Evolutionary conservation across 1,284 basidiomycete genomes (phyloP), one percentile per base, ranked within the genome.

Genomic region (Cryptococcus sp.): DNA sequence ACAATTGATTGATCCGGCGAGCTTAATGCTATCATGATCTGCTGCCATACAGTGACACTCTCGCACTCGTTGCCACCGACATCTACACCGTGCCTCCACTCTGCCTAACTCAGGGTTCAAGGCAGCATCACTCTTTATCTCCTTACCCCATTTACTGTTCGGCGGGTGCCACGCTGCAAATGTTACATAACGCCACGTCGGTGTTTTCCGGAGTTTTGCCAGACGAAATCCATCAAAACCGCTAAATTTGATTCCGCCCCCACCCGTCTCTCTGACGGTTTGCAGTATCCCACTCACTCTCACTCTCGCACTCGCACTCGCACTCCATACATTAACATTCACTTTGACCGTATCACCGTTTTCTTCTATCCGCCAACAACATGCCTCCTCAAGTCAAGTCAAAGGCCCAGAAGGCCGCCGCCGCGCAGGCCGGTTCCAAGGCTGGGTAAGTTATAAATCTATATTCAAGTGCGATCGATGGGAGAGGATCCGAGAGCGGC

Each of bases 381-480:
- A 70, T 68, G 72, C 73, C 72, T 63, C 73, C 75, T 52, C 72
- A 78, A 67, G 74, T 78, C 53, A 78, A 78, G 72, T 68, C 68
- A 52, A 75, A 78, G 70, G 72, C 78, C 67, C 77, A 78, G 64
- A 79, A 78, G 75, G 77, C 77, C 69, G 75, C 75, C 65, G 77
- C 77, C 72, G 77, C 77, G 52, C 70, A 72, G 73, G 77, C 77
- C 68, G 77, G 77, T 75, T 77, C 76, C 60, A 73, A 73, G 65
- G 74, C 77, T 63, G 77, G 77, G 78, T 79, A 64, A 75, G 78
- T 78, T 19, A 15, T 23, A 35, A 22, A 27, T 19, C 13, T 17
- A 27, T 11, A 25, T 22, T 46, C 3, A 47, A 8, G 15, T 17
- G 40, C 15, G 52, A 56, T 47, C 17, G 43, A 19, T 19, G 23